phyloP scores from a whole-genome alignment of 352 stramenopile genomes.

The Phytophthora constricta region DNA sequence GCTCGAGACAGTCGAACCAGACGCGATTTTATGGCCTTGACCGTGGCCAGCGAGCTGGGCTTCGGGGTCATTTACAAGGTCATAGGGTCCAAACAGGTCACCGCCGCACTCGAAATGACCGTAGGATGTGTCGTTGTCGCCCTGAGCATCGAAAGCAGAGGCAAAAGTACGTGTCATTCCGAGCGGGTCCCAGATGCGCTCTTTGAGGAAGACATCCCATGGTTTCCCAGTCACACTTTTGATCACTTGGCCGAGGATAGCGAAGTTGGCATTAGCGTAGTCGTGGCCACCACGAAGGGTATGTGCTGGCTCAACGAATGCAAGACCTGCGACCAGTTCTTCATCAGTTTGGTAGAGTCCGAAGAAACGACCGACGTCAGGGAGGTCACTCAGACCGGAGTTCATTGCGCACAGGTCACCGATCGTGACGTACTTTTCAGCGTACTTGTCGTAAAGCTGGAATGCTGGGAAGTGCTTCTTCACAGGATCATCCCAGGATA shows the following conservation, averaged over 20 bases:
- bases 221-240: conserved; percentile 46
- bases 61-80: conserved; percentile 40
- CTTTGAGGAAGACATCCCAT: conserved; percentile 61
- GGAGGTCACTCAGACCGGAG: conserved; percentile 44
- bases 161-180: conserved; percentile 65
- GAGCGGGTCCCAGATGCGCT: conserved; percentile 59
- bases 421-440: conserved; percentile 55
- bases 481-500: conserved; percentile 60
- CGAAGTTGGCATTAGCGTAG: conserved; percentile 73
- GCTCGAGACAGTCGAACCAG: conserved; percentile 56
- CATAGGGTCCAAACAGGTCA: conserved; percentile 51
- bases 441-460: conserved; percentile 65
- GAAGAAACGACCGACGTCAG: conserved; percentile 38
- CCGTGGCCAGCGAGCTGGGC: conserved; percentile 37
- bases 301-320: conserved; percentile 47
- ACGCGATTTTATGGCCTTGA: conserved; percentile 41
- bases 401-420: conserved; percentile 69
- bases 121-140: conserved; percentile 37
- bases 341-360: conserved; percentile 48
- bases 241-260: conserved; percentile 67
- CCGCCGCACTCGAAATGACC: conserved; percentile 63
- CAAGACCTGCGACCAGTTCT: conserved; percentile 43
- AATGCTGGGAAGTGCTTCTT: conserved; percentile 64
- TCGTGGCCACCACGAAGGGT: conserved; percentile 56
- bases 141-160: conserved; percentile 35